phyloP scores from a whole-genome alignment of 306 rosid genomes.

The Prunus persica region DNA sequence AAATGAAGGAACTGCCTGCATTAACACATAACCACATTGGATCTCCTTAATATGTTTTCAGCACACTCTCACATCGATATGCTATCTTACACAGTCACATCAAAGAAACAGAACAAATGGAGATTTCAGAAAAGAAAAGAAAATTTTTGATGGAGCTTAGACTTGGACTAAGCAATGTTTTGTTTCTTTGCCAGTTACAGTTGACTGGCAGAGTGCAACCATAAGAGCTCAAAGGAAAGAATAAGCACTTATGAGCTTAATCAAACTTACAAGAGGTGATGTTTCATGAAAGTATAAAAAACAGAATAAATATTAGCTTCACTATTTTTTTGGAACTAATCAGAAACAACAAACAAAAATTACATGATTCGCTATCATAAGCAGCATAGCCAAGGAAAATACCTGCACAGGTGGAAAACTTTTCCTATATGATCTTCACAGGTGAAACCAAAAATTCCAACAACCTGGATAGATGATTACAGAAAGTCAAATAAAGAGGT shows the following conservation, averaged over 20 bases:
- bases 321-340: background rate
- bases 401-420: conserved; percentile 97
- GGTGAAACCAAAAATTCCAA: conserved; percentile 84
- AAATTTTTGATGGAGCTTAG: background rate
- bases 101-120: background rate
- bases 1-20: conserved; percentile 97
- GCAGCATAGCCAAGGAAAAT: conserved; percentile 1
- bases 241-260: background rate
- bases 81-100: background rate
- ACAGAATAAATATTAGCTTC: background rate
- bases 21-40: conserved; percentile 20
- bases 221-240: background rate
- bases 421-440: conserved; percentile 97
- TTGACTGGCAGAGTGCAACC: background rate
- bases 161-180: background rate
- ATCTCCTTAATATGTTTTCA: conserved; percentile 22
- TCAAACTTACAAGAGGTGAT: background rate
- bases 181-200: background rate
- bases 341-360: background rate
- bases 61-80: background rate
- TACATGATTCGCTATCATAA: background rate
- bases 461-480: conserved; percentile 44
- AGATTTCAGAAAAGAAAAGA: background rate
- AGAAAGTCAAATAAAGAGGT: background rate
- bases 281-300: background rate